Conservation (phyloP, 2,329 filamentous ascomycete genomes). For the Exserohilum turcica region DNA sequence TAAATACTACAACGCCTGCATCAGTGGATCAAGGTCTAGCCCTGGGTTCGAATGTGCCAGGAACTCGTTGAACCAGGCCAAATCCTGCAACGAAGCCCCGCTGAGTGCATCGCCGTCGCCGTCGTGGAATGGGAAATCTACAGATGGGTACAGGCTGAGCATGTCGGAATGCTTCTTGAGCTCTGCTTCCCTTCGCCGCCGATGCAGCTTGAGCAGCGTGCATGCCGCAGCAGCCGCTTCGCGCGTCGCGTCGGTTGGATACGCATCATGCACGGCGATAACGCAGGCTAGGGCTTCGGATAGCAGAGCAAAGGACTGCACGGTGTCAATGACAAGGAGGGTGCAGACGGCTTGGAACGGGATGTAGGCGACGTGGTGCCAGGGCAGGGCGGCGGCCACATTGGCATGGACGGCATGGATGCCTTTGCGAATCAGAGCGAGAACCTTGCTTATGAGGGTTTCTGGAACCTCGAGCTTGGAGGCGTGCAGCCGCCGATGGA, state of each 20-base stretch:
- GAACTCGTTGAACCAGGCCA: background rate
- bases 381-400: background rate
- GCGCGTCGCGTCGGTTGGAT: background rate
- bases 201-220: background rate
- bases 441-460: background rate
- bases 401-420: background rate
- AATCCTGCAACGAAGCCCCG: background rate
- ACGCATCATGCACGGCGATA: background rate
- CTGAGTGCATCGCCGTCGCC: background rate
- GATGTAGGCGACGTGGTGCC: background rate
- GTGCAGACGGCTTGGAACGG: background rate
- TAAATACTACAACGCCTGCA: background rate
- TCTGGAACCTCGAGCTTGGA: background rate
- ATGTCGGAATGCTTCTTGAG: background rate
- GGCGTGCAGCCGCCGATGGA: background rate
- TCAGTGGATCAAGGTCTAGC: background rate
- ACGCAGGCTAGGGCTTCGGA: background rate
- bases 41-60: background rate
- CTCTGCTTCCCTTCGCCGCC: background rate
- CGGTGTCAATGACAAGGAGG: background rate
- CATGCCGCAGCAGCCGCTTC: background rate
- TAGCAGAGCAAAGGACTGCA: background rate
- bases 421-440: background rate
- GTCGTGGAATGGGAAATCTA: background rate
- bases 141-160: background rate